Percentiles rank a stretch among this genome's conserved stretches.
phyloP scores from a whole-genome alignment of 116 monocot genomes.

The Zostera marina region DNA sequence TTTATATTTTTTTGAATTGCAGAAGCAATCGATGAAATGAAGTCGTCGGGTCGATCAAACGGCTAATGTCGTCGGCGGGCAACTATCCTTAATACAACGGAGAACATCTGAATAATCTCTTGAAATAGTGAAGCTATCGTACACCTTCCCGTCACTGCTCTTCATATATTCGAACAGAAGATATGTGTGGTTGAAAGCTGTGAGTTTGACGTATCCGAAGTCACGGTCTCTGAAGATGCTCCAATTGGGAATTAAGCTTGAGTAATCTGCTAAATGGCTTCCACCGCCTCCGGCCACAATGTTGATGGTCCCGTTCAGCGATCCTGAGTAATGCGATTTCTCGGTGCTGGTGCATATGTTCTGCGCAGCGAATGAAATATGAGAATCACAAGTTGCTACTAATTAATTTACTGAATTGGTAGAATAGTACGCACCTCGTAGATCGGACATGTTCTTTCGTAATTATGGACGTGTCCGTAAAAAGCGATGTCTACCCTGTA shows the following conservation, averaged over 20 bases:
- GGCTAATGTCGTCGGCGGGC: slow-evolving; percentile 38
- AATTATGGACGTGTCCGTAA: slow-evolving; percentile 43
- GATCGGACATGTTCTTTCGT: slow-evolving; percentile 39
- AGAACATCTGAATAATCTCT: slow-evolving; percentile 63
- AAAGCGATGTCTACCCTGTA: slow-evolving; percentile 64
- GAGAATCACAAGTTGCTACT: too few species aligned
- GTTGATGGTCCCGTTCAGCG: slow-evolving; percentile 61
- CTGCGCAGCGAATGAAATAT: too few species aligned
- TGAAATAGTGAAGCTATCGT: slow-evolving; percentile 52
- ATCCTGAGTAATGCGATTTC: slow-evolving; percentile 30
- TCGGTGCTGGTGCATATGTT: slow-evolving; percentile 40
- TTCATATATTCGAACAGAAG: slow-evolving; percentile 61
- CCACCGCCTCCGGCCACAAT: slow-evolving; percentile 56
- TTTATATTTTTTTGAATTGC: too few species aligned
- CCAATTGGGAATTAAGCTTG: slow-evolving; percentile 23
- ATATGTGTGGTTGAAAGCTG: slow-evolving; percentile 45
- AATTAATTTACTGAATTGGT: too few species aligned
- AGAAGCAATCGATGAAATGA: too few species aligned
- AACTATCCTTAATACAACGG: slow-evolving; percentile 45
- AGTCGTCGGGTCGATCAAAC: slow-evolving; percentile 5
- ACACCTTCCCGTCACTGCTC: slow-evolving; percentile 41
- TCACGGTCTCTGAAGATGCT: slow-evolving; percentile 40
- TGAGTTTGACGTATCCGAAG: slow-evolving; percentile 57
- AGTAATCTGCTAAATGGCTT: slow-evolving; percentile 34
- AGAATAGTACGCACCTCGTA: slow-evolving; percentile 26